A percentile compares a stretch with the other conserved stretches of the same genome.
phyloP scores from a whole-genome alignment of 306 rosid species.

The Cicer cuneatum region DNA sequence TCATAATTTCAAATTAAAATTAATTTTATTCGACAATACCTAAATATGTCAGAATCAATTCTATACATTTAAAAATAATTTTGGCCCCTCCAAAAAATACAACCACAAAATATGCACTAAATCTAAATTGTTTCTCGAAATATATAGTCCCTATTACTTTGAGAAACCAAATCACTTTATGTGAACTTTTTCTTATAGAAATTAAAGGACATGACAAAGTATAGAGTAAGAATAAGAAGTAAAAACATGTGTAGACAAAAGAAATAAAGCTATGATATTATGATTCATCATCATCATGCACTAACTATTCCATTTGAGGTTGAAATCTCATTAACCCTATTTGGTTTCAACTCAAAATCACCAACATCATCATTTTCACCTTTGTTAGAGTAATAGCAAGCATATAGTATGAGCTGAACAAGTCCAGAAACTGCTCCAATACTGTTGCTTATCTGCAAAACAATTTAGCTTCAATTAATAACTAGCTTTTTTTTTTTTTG shows the following conservation, averaged over 20 bases:
- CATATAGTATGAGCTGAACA: conserved; percentile 61
- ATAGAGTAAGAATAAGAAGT: neutral
- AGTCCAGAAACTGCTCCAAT: conserved; percentile 67
- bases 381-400: conserved; percentile 40
- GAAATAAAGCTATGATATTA: conserved; percentile 11
- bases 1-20: too few species aligned
- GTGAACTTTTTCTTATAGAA: neutral
- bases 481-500: too few species aligned
- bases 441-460: conserved; percentile 65
- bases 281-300: neutral
- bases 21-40: too few species aligned
- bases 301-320: neutral
- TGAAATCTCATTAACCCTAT: conserved; percentile 51
- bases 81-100: too few species aligned
- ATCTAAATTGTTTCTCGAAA: too few species aligned
- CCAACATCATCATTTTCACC: neutral
- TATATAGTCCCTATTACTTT: too few species aligned
- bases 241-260: neutral
- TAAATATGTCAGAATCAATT: too few species aligned
- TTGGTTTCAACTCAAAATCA: conserved; percentile 35
- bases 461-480: too few species aligned
- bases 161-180: too few species aligned
- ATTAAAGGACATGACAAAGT: neutral
- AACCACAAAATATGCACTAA: too few species aligned
- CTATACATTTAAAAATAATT: too few species aligned